Evolutionary conservation across 805 yeast species (phyloP).

Genomic region (Schizosaccharomyces osmophilus): DNA sequence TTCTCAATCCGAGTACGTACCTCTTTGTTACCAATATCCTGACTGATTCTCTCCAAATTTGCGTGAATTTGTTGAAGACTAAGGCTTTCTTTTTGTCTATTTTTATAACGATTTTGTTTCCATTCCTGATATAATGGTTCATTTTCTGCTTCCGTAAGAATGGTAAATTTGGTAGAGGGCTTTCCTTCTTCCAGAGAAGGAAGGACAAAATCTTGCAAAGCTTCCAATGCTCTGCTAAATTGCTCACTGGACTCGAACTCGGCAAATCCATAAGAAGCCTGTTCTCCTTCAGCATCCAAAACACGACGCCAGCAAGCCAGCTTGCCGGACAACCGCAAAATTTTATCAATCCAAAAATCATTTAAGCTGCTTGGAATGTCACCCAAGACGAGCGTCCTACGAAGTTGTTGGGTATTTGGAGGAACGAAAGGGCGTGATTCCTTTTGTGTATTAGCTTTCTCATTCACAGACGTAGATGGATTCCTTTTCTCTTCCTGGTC

Average conservation of each 20-base stretch:
- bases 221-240: conserved; percentile 4
- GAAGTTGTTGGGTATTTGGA: conserved; percentile 6
- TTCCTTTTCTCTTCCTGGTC: not conserved
- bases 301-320: conserved; percentile 6
- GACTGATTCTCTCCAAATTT: not conserved
- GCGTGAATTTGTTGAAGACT: not conserved
- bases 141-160: not conserved
- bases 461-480: not conserved
- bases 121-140: not conserved
- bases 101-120: not conserved
- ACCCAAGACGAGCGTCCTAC: conserved; percentile 5
- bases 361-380: conserved; percentile 7
- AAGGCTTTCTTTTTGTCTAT: not conserved
- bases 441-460: not conserved
- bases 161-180: not conserved
- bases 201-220: conserved; percentile 4
- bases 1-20: not conserved
- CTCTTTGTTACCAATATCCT: not conserved
- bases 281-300: conserved; percentile 5
- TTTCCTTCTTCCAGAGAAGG: conserved; percentile 4
- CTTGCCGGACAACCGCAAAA: conserved; percentile 5
- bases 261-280: conserved; percentile 6
- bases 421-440: conserved; percentile 3
- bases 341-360: conserved; percentile 8
- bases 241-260: conserved; percentile 6